Evolutionary conservation across 2,329 filamentous ascomycete genomes (phyloP).

Genomic region (Sclerotinia minor): DNA sequence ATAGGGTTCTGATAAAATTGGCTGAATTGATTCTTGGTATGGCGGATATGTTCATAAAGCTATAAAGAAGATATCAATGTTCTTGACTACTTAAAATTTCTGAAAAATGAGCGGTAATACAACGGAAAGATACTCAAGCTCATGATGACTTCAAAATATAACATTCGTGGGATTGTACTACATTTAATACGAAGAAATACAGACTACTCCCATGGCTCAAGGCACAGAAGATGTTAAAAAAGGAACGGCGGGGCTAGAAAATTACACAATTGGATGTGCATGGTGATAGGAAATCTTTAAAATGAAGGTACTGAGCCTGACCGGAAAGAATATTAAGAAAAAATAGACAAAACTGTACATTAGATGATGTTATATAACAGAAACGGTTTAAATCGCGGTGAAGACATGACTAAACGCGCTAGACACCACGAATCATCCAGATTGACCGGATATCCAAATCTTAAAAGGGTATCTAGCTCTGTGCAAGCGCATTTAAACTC

Average conservation of each 20-base stretch:
- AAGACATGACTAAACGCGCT: not conserved
- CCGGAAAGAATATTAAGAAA: not conserved
- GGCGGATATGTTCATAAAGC: not conserved
- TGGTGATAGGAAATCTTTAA: no score
- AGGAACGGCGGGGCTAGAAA: not conserved
- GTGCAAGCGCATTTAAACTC: not conserved
- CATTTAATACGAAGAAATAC: not conserved
- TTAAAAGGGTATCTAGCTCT: not conserved
- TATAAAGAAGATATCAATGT: not conserved
- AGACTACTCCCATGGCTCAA: not conserved
- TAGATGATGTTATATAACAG: not conserved
- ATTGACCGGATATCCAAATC: not conserved
- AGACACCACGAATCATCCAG: not conserved
- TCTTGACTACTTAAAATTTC: not conserved
- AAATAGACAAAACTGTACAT: not conserved
- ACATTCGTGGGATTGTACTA: fast-evolving
- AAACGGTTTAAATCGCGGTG: not conserved
- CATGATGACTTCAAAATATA: not conserved
- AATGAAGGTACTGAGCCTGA: no score
- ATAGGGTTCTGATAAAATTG: fast-evolving
- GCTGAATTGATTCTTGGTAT: not conserved
- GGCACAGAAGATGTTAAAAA: no score
- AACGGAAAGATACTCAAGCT: not conserved
- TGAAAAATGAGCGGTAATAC: not conserved
- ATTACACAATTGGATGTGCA: not conserved